These are phyloP conservation scores for Cystoderma amianthinum DNA, from an alignment of 768 basidiomycete genomes.

Conservation along the genomic window DNA sequence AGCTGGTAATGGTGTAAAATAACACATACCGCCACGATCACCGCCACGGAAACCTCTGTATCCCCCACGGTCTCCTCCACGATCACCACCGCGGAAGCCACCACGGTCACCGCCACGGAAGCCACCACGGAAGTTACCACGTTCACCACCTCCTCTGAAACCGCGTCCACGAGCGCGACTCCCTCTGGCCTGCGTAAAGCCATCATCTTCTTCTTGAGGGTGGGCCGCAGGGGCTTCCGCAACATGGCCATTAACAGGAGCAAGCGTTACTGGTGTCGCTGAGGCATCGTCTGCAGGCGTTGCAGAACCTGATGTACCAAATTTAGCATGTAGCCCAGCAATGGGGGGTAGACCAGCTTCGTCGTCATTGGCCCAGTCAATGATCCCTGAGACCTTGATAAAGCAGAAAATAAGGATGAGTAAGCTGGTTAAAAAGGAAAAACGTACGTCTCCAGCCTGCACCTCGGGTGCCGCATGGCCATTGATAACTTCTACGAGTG, in stretches of 20 bases:
- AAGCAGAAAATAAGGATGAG: not conserved
- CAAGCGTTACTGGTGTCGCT: conserved; percentile 11
- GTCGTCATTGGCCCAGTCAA: conserved; percentile 86
- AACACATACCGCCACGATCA: conserved; percentile 12
- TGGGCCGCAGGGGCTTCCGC: conserved; percentile 14
- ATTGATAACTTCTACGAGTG: conserved; percentile 17
- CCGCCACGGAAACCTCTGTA: conserved; percentile 9
- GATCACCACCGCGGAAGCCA: conserved; percentile 10
- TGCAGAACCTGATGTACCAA: conserved; percentile 67
- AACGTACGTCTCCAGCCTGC: conserved; percentile 11
- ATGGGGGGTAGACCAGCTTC: conserved; percentile 75
- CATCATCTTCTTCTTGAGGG: conserved; percentile 45
- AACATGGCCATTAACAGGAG: conserved; percentile 20
- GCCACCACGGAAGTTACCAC: conserved; percentile 12
- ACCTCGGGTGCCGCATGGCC: conserved; percentile 12
- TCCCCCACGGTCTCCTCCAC: conserved; percentile 11
- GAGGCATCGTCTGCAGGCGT: conserved; percentile 44
- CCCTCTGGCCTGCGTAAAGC: conserved; percentile 47
- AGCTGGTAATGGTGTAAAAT: not conserved
- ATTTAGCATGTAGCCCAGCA: conserved; percentile 66
- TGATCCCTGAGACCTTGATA: conserved; percentile 25
- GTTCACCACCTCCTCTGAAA: conserved; percentile 24
- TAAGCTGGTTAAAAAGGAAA: no score
- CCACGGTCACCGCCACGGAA: conserved; percentile 14
- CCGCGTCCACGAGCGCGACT: conserved; percentile 30